Evolutionary conservation across 169 alveolate species (phyloP), one percentile per base, ranked within the genome.

Genomic region (Cryptosporidium muris): DNA sequence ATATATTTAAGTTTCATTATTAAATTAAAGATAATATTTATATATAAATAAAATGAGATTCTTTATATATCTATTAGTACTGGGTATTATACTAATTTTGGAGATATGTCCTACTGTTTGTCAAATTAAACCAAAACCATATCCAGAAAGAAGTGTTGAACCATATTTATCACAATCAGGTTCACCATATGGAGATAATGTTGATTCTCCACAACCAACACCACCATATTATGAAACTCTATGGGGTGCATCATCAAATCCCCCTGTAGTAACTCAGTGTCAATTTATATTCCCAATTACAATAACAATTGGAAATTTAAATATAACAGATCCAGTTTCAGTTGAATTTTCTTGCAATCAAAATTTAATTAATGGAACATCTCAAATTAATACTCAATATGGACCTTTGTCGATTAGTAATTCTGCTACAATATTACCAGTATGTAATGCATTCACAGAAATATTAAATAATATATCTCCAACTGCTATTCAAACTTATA

Each of bases 221-320:
- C 85, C 85, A 8, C 60, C 85, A 53, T 74, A 74, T 58, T 74
- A 74, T 43, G 85, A 58, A 7, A 74, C 85, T 9, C 25, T 74
- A 58, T 74, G 85, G 85, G 85, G 74, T 48, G 67, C 74, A 47
- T 47, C 60, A 12, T 74, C 85, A 9, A 68, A 58, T 58, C 85
- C 85, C 9, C 85, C 85, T 14, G 14, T 74, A 45, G 47, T 74
- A 4, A 74, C 85, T 2, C 65, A 58, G 2, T 74, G 85, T n/a
- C 85, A 74, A 74, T 74, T 36, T 25, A 49, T 74, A 2, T 48
- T 58, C 7, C 85, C 85, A 11, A 74, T 74, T 43, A 74, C 85
- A 11, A 36, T 74, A 11, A 43, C 85, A 4, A 51, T 74, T 11
- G 85, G 85, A 14, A 74, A 74, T 37, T 43, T 74, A 16, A 74